Evolutionary conservation across 2,329 filamentous ascomycete genomes (phyloP).

Genomic region (Ceratocystis huliohia): DNA sequence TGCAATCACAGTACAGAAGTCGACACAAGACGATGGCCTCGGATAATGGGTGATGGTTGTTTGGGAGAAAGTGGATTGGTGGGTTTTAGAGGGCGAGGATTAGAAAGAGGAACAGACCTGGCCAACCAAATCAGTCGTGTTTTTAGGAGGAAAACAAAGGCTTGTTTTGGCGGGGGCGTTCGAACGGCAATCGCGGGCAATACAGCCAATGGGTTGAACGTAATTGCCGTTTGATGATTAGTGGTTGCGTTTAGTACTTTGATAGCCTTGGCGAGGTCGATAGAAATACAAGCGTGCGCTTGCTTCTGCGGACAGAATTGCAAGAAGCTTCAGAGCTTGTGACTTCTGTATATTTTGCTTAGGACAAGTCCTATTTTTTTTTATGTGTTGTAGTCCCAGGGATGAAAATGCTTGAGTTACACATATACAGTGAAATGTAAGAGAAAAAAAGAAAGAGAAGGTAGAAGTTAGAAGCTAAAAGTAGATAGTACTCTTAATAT

Average conservation of each 20-base stretch:
- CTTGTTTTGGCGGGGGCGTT: background rate
- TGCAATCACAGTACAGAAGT: slow-evolving; percentile 7
- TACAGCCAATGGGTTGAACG: background rate
- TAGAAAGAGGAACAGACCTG: slow-evolving; percentile 1
- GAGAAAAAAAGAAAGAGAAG: background rate
- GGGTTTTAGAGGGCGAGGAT: too few relatives aligned
- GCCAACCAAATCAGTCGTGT: background rate
- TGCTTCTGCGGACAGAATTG: background rate
- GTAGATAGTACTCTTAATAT: background rate
- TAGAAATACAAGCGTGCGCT: background rate
- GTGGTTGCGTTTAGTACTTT: background rate
- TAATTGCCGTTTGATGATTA: background rate
- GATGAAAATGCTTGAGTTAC: slow-evolving; percentile 1
- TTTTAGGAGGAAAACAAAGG: background rate
- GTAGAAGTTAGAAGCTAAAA: background rate
- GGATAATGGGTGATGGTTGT: background rate
- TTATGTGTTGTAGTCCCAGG: background rate
- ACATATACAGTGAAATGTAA: background rate
- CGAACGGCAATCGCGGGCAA: background rate
- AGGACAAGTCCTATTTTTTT: background rate
- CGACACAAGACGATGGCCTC: background rate
- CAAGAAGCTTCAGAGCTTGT: background rate
- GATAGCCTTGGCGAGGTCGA: background rate
- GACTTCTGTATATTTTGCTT: background rate
- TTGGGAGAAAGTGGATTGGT: background rate